phyloP scores from a whole-genome alignment of 2,329 filamentous ascomycete species.

The Colletotrichum gigasporum region DNA sequence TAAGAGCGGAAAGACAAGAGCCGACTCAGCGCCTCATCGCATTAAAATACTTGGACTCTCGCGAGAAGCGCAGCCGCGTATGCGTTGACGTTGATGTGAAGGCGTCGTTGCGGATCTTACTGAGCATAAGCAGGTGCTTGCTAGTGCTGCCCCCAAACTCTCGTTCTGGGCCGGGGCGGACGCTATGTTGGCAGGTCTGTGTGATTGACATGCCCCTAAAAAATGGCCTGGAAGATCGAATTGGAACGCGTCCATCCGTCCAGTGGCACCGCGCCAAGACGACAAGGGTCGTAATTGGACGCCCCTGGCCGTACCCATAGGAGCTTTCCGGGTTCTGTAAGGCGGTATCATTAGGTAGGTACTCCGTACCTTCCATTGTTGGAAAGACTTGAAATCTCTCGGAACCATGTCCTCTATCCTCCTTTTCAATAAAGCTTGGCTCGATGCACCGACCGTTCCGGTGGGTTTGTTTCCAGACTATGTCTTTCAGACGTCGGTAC shows the following conservation, averaged over 20 bases:
- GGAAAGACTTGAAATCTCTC: not conserved
- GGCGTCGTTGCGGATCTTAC: not conserved
- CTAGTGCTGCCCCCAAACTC: not conserved
- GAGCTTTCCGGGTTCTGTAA: too few species aligned
- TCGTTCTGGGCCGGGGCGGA: slow-evolving; percentile 2
- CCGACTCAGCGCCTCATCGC: slow-evolving; percentile 15
- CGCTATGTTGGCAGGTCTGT: slow-evolving; percentile 9
- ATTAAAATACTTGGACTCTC: not conserved
- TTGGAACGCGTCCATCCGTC: slow-evolving; percentile 1
- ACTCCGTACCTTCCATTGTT: too few species aligned
- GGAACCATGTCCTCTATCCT: too few species aligned
- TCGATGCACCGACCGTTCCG: too few species aligned
- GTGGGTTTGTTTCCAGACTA: too few species aligned
- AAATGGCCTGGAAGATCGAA: slow-evolving; percentile 2
- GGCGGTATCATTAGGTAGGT: too few species aligned
- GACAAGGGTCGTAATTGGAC: slow-evolving; percentile 22
- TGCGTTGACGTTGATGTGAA: not conserved
- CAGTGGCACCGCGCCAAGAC: slow-evolving; percentile 3
- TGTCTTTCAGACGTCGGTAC: too few species aligned
- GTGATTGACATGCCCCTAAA: slow-evolving; percentile 20
- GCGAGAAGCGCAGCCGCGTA: not conserved
- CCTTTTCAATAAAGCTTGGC: too few species aligned
- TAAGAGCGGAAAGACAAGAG: not conserved
- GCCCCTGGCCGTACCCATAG: not conserved
- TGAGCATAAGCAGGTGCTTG: slow-evolving; percentile 1